phyloP scores from a whole-genome alignment of 1,284 basidiomycete species.

The Cutaneotrichosporon cyanovorans region DNA sequence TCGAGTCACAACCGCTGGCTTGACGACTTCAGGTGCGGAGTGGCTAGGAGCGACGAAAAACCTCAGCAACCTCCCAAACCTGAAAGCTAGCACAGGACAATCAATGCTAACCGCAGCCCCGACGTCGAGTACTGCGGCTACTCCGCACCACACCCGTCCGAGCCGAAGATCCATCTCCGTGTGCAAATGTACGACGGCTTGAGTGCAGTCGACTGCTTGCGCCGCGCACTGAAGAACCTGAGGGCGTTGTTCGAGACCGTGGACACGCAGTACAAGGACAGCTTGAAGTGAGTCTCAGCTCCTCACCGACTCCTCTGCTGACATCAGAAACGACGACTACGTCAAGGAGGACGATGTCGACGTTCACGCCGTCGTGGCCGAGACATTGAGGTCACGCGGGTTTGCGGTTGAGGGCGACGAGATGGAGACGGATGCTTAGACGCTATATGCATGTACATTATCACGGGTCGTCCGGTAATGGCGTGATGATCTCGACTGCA shows the following conservation, averaged over 20 bases:
- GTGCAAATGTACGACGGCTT: constrained; percentile 94
- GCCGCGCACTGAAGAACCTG: constrained; percentile 65
- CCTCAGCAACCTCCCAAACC: too few species aligned
- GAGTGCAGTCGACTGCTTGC: constrained; percentile 69
- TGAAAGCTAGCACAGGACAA: too few species aligned
- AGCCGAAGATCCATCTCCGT: constrained; percentile 88
- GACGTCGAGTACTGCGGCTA: constrained; percentile 99
- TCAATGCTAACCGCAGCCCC: constrained; percentile 58
- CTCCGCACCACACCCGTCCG: constrained; percentile 91
- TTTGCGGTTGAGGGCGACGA: constrained; percentile 25
- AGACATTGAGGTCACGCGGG: constrained; percentile 31
- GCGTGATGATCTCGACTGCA: too few species aligned
- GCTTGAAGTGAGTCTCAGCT: constrained; percentile 51
- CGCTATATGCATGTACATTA: constrained; percentile 6
- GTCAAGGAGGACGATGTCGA: constrained; percentile 41
- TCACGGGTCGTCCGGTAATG: background rate
- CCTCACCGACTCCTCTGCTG: too few species aligned
- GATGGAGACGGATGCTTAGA: constrained; percentile 15
- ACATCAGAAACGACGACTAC: constrained; percentile 34
- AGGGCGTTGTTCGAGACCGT: constrained; percentile 65
- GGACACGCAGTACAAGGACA: constrained; percentile 57
- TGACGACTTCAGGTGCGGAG: too few species aligned
- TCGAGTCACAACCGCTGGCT: too few species aligned
- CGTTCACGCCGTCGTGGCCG: constrained; percentile 36
- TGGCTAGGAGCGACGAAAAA: too few species aligned